These are phyloP conservation scores for Leishmania turanica DNA, from an alignment of 208 protist genomes.

Conservation along the genomic window DNA sequence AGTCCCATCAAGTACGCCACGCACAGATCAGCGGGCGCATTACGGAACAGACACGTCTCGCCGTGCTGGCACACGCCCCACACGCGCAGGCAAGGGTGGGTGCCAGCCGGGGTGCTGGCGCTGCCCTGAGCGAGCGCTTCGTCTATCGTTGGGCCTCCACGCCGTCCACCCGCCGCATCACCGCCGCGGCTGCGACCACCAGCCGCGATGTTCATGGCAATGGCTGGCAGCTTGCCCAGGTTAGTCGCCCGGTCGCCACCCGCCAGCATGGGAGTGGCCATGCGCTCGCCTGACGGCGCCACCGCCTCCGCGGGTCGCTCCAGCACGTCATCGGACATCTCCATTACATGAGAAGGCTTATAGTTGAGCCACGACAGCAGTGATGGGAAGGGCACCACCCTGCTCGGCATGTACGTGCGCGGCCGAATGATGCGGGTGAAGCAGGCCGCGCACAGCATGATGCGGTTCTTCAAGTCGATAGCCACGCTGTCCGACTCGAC, in stretches of 20 bases:
- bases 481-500: conserved; percentile 76
- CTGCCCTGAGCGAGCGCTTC: conserved; percentile 17
- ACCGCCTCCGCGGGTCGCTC: conserved; percentile 79
- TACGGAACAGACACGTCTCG: conserved; percentile 70
- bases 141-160: conserved; percentile 17
- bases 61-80: conserved; percentile 80
- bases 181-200: conserved; percentile 17
- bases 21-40: conserved; percentile 71
- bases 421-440: conserved; percentile 81
- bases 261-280: conserved; percentile 42
- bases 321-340: conserved; percentile 70
- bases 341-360: conserved; percentile 61
- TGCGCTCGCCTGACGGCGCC: conserved; percentile 73
- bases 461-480: conserved; percentile 60
- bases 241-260: conserved; percentile 47
- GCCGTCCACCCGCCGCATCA: conserved; percentile 4
- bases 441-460: conserved; percentile 75
- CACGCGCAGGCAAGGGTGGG: conserved; percentile 73
- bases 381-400: conserved; percentile 83
- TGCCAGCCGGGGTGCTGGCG: conserved; percentile 3
- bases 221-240: conserved; percentile 65
- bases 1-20: conserved; percentile 82
- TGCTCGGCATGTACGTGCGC: conserved; percentile 67
- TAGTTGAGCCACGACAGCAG: conserved; percentile 87
- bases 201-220: conserved; percentile 60